phyloP scores from a whole-genome alignment of 208 protist species.

The Crithidia sp. region DNA sequence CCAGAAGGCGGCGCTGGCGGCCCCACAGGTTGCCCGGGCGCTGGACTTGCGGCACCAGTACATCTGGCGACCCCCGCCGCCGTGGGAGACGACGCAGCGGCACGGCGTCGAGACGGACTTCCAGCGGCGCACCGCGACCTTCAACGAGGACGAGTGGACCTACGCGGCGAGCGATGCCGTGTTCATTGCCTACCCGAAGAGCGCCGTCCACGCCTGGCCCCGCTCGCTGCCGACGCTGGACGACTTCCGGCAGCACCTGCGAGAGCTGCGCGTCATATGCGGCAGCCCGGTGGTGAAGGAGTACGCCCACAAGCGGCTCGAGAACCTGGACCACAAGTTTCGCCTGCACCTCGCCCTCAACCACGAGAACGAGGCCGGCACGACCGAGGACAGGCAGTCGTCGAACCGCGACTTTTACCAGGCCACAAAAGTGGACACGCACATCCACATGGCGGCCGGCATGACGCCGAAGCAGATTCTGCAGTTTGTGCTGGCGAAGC shows the following conservation, averaged over 20 bases:
- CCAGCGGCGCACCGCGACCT: conserved; percentile 80
- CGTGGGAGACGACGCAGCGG: conserved; percentile 68
- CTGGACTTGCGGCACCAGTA: conserved; percentile 82
- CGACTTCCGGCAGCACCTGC: conserved; percentile 75
- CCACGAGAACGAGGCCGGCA: conserved; percentile 89
- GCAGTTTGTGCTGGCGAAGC: conserved; percentile 94
- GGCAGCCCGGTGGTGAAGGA: conserved; percentile 88
- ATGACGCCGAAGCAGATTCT: conserved; percentile 96
- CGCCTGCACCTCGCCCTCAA: conserved; percentile 94
- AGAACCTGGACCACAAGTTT: conserved; percentile 94
- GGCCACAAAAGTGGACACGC: conserved; percentile 96
- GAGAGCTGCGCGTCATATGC: conserved; percentile 78
- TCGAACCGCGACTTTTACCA: conserved; percentile 96
- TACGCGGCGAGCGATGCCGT: conserved; percentile 87
- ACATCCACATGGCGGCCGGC: conserved; percentile 96
- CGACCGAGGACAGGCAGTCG: conserved; percentile 80
- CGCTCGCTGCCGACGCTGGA: conserved; percentile 82
- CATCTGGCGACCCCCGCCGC: conserved; percentile 77
- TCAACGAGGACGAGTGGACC: conserved; percentile 92
- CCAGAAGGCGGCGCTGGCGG: conserved; percentile 41
- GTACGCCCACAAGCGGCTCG: conserved; percentile 91
- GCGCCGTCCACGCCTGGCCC: conserved; percentile 83
- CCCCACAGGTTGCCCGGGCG: conserved; percentile 61
- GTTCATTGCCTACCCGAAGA: conserved; percentile 82
- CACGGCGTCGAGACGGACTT: conserved; percentile 86